Base-by-base conservation (phyloP, 116 monocot species). In the Papilionanthe hybrid region DNA sequence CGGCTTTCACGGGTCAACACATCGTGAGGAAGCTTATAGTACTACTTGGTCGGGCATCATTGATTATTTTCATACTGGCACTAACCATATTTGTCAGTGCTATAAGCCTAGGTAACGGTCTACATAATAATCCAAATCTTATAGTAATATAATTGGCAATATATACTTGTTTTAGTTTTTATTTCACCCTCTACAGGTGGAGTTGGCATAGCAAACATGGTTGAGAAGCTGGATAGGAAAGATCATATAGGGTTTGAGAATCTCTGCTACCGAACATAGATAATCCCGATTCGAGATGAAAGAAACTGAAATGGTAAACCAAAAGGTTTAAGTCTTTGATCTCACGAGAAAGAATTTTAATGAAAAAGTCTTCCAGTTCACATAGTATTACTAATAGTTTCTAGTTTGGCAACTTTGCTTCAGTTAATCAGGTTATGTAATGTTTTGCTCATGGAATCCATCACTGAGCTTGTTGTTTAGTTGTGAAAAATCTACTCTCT, bases 11-110 rank as follows among this genome's bases (percentile, higher is more conserved):
- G 0, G 88, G 88, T 20, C 91, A 91, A 73, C 84, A 86, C 73
- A 76, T 86, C 4, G 88, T 88, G 19, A 76, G 88, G 58, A 91
- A 75, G 68, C 42, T 88, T 66, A 86, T 91, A 23, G 27, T 82
- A 5, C 30, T 86, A 41, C 77, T 91, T 5, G 91, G 91, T 17
- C 82, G 91, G 11, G 88, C 88, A 73, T 91, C 91, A 2, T 72
- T 91, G 42, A 91, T 91, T 78, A 91, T 91, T 78, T 91, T 91
- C 81, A 82, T 88, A 12, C 78, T 91, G 42, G 88, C 87, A 5
- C 76, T 86, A 44, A 88, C 83, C 55, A 91, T 91, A 58, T 88
- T 88, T 71, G 81, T 83, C 29, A 88, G 88, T 22, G 88, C 91
- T 23, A 82, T 91, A 69, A 78, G 83, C 72, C 55, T 90, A 75